Base-by-base conservation (phyloP, 202 grass and related monocot genomes). In the Dendrocalamus latiflorus region DNA sequence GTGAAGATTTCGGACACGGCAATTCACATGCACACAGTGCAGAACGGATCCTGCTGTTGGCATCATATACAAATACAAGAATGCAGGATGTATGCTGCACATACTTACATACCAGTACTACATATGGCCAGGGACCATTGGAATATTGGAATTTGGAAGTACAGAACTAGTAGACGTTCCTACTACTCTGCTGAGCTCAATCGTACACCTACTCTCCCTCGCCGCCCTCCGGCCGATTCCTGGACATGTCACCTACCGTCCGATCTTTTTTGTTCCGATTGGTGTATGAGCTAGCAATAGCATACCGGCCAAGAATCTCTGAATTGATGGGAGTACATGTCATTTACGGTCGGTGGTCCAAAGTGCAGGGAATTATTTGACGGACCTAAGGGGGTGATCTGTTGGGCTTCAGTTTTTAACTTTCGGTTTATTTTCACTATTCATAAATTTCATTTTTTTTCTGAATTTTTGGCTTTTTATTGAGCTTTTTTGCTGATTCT, bases 171-270 rank as follows among this genome's bases (percentile, higher is more conserved):
- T 9, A 58, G 49, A 69, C 25, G 64, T 6, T 5, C 83, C 3
- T 42, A 22, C 63, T 0, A 33, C 73, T 0, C 39, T 38, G 72
- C 36, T 36, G 20, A 44, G 24, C 47, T 18, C 13, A 55, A 53
- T 12, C 30, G 43, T 25, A 41, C 58, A 3, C 21, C 49, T n/a
- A 15, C 22, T 53, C 28, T 30, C 28, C 28, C 6, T 75, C 30
- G 59, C 2, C 11, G 59, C 21, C 26, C 3, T 42, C 70, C 20
- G 1, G 15, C 37, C 14, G 1, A 21, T 1, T 45, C 38, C 34
- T 36, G 24, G 84, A 59, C 33, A 2, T 74, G 70, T 50, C 63
- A 81, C 85, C 85, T 76, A 81, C 85, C 76, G 53, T 24, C 51
- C 50, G 1, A 59, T 74, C 60, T 67, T 26, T 45, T 76, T 61